Evolutionary conservation across 306 rosid genomes (phyloP).

Genomic region (Vicia villosa): DNA sequence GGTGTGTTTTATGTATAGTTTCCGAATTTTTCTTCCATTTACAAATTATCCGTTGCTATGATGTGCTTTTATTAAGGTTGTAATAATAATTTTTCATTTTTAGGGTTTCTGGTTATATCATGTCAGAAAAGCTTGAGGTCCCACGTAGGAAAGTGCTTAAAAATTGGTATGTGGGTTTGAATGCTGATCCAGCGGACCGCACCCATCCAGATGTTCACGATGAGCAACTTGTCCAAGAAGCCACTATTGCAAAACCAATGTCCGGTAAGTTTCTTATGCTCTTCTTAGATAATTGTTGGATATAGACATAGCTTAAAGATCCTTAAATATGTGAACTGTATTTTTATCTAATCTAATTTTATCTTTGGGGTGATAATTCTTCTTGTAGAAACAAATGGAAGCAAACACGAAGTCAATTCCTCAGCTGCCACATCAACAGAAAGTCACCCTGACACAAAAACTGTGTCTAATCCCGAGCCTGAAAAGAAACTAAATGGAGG

Average conservation of each 20-base stretch:
- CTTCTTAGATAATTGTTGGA: conserved; percentile 12
- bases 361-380: conserved; percentile 28
- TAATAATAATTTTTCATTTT: conserved; percentile 28
- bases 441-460: conserved; percentile 33
- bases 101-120: conserved; percentile 95
- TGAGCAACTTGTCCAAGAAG: conserved; percentile 66
- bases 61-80: conserved; percentile 20
- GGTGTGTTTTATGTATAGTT: conserved; percentile 52
- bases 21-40: conserved; percentile 9
- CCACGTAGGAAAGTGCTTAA: conserved; percentile 87
- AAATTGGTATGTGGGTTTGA: conserved; percentile 81
- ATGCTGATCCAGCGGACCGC: conserved; percentile 81
- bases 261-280: conserved; percentile 55
- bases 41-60: conserved; percentile 6
- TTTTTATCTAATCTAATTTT: conserved; percentile 19
- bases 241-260: conserved; percentile 46
- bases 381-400: conserved; percentile 59
- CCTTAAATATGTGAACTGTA: conserved; percentile 17
- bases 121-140: conserved; percentile 85
- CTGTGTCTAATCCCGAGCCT: conserved; percentile 43
- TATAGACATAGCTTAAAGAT: conserved; percentile 7
- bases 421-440: conserved; percentile 48
- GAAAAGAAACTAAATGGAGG: conserved; percentile 44
- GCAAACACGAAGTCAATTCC: conserved; percentile 41
- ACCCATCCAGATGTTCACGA: conserved; percentile 91